These are phyloP conservation scores for Eucalyptus cloeziana DNA, from an alignment of 345 rosid species.

Conservation along the genomic window DNA sequence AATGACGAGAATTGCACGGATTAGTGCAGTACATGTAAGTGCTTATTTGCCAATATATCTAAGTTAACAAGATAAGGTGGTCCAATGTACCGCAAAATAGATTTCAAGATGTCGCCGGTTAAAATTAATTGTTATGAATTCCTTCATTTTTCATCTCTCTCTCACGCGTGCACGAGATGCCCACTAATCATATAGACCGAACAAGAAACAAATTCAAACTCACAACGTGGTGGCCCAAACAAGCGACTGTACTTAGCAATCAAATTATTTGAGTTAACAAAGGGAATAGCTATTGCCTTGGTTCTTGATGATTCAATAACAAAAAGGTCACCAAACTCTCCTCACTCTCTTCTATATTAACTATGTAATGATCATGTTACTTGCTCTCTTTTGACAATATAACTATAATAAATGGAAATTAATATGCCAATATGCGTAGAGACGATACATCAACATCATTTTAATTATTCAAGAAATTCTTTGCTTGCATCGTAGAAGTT, in stretches of 20 bases:
- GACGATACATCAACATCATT: not conserved
- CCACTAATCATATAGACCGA: not conserved
- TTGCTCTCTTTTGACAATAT: not conserved
- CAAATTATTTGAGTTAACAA: not conserved
- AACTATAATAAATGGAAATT: no score
- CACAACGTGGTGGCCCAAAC: not conserved
- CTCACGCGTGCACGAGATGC: no score
- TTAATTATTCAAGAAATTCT: not conserved
- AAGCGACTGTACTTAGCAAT: not conserved
- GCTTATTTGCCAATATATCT: no score
- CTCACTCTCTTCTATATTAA: not conserved
- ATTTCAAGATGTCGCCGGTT: no score
- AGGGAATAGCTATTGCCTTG: not conserved
- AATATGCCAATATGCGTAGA: not conserved
- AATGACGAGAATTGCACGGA: no score
- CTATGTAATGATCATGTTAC: not conserved
- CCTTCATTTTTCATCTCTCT: no score
- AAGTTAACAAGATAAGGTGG: no score
- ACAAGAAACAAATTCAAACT: not conserved
- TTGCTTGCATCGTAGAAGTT: not conserved
- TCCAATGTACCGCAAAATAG: no score
- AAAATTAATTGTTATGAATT: no score
- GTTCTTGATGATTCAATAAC: not conserved
- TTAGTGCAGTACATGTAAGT: no score
- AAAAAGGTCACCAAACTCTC: not conserved